Percentiles rank a stretch among this genome's conserved stretches.
Conservation (phyloP, 305 asterid genomes). For the Fraxinus sp. region DNA sequence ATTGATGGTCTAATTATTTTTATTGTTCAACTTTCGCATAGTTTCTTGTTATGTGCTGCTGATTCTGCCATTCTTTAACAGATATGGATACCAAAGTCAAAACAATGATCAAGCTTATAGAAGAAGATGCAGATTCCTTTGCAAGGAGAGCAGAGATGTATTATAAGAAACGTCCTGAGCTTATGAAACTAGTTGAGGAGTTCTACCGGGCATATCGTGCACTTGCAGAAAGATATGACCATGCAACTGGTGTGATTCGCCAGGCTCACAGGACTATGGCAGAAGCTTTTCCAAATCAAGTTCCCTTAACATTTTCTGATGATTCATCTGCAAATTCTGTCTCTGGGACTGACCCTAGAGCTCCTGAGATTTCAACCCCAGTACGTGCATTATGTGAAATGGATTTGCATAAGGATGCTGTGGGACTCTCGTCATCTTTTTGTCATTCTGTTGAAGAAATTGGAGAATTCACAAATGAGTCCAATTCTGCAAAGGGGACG, state of each 20-base stretch:
- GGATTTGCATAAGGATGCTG: conserved; percentile 20
- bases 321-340: conserved; percentile 57
- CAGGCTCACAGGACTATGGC: conserved; percentile 92
- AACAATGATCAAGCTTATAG: conserved; percentile 90
- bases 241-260: conserved; percentile 93
- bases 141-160: conserved; percentile 99
- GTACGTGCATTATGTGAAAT: conserved; percentile 35
- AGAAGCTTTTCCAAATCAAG: conserved; percentile 85
- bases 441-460: conserved; percentile 43
- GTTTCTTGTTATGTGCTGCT: conserved; percentile 4
- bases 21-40: not conserved
- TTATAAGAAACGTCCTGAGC: conserved; percentile 97
- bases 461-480: conserved; percentile 49
- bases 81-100: conserved; percentile 94
- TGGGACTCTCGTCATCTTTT: conserved; percentile 17
- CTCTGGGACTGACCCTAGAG: conserved; percentile 49
- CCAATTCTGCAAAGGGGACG: conserved; percentile 41
- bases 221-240: conserved; percentile 92
- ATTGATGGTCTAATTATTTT: not conserved
- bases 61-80: conserved; percentile 30
- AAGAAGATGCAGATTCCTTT: conserved; percentile 96
- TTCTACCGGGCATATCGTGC: conserved; percentile 96
- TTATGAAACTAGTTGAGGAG: conserved; percentile 92
- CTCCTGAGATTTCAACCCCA: conserved; percentile 44
- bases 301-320: conserved; percentile 50